These are phyloP conservation scores for Claviceps quebecensis DNA, from an alignment of 2,329 filamentous ascomycete species.

Conservation along the genomic window DNA sequence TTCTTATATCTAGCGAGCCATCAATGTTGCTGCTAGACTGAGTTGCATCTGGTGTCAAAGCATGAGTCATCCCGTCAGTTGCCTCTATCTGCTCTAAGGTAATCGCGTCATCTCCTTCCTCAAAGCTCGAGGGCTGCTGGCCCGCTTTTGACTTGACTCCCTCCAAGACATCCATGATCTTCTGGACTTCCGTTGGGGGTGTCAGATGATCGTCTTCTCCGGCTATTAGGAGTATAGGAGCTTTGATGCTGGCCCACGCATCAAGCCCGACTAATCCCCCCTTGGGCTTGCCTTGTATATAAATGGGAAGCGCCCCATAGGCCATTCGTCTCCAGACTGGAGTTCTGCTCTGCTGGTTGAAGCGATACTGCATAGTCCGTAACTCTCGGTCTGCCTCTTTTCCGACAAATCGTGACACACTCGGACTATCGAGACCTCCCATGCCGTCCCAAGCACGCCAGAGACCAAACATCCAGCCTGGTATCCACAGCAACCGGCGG, in stretches of 20 bases:
- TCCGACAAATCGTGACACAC: slow-evolving; percentile 67
- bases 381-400: slow-evolving; percentile 49
- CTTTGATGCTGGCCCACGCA: slow-evolving; percentile 56
- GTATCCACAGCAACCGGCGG: slow-evolving; percentile 50
- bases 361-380: slow-evolving; percentile 53
- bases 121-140: not conserved
- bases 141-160: slow-evolving; percentile 15
- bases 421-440: slow-evolving; percentile 64
- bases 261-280: slow-evolving; percentile 57
- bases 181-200: slow-evolving; percentile 53
- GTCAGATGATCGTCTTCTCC: slow-evolving; percentile 67
- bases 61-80: not conserved
- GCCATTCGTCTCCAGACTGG: slow-evolving; percentile 74
- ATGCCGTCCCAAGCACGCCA: slow-evolving; percentile 66
- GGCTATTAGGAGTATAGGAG: slow-evolving; percentile 66
- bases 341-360: slow-evolving; percentile 73
- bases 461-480: slow-evolving; percentile 58
- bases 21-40: not conserved
- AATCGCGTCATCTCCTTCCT: not conserved
- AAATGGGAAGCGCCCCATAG: slow-evolving; percentile 52
- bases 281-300: slow-evolving; percentile 33
- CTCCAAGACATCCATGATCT: slow-evolving; percentile 39
- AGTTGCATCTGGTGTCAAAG: not conserved
- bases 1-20: not conserved
- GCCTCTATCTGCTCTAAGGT: not conserved